Base-by-base conservation (phyloP, 768 basidiomycete species). In the Lentinula sp. region DNA sequence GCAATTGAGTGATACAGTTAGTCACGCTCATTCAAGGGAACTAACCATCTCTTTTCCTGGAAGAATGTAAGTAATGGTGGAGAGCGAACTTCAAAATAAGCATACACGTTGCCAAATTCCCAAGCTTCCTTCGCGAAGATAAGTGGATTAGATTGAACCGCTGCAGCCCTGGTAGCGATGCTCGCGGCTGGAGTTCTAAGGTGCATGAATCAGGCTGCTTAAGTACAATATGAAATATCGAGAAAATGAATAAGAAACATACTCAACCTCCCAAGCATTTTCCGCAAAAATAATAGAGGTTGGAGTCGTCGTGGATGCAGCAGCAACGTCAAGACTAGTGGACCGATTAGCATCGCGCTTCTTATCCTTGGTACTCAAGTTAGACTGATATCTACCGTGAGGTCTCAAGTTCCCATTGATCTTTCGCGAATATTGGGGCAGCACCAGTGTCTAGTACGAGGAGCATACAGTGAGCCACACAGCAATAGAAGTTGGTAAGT, bases 51-150 rank as follows among this genome's bases (percentile, higher is more conserved):
- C 56, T 42, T 46, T 57, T 57, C 15, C 56, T 57, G 28, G 28
- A 48, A 35, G 6, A 18, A 57, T 0, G 43, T 39, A 31, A 34
- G 31, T 23, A 57, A 11, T 6, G 5, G 35, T 16, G 3, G 9
- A 16, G 53, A 18, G 13, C 5, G 2, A 40, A 21, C 18, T 28
- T 11, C 39, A 2, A 11, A 28, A 56, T 6, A 48, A 28, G 10
- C 21, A 0, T 18, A 10, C 15, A 42, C 42, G 2, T 35, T 45
- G 39, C 13, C 10, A 16, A 34, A 13, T 32, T 59, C 57, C 57
- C 57, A 59, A 45, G 57, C 57, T 35, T 59, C 46, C 45, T 59
- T 59, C 15, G 57, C 57, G 18, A 59, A 59, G 34, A 59, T 59
- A 18, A 15, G 15, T 21, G 57, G 18, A 37, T 1, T 37, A 0